Evolutionary conservation across 257 asterid species (phyloP).

Genomic region (Fraxinus quadrangulata): DNA sequence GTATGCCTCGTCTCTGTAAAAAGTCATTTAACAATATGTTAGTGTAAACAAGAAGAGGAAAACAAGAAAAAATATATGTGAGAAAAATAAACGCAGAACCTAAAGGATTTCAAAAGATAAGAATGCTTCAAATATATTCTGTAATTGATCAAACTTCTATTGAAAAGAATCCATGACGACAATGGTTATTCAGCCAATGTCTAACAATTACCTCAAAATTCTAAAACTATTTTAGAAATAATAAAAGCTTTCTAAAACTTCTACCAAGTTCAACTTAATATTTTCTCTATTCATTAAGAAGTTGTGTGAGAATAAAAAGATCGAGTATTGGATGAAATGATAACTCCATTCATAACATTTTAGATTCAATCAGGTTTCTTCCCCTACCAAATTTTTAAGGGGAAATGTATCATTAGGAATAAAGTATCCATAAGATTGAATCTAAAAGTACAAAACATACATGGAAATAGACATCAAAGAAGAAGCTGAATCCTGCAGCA

Average conservation of each 20-base stretch:
- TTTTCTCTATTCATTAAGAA: not conserved
- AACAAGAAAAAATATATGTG: not conserved
- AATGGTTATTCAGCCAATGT: not conserved
- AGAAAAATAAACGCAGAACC: not conserved
- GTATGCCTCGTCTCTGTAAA: conserved; percentile 50
- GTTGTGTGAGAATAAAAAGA: not conserved
- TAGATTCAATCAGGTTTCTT: not conserved
- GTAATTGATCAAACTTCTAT: not conserved
- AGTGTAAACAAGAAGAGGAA: not conserved
- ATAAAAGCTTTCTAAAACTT: not conserved
- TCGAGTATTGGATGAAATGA: not conserved
- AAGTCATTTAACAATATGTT: not conserved
- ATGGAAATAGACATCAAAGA: not conserved
- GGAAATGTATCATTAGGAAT: not conserved
- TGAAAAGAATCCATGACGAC: not conserved
- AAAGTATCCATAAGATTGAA: too few relatives aligned
- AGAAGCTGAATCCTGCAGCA: not conserved
- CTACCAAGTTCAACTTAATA: not conserved
- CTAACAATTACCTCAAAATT: not conserved
- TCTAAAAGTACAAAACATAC: too few relatives aligned
- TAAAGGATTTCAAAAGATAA: not conserved
- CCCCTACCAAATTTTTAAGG: not conserved
- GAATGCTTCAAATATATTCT: not conserved
- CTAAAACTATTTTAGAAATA: not conserved
- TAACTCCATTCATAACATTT: not conserved